Evolutionary conservation across 257 asterid species (phyloP).

Genomic region (Primulina tabacum): DNA sequence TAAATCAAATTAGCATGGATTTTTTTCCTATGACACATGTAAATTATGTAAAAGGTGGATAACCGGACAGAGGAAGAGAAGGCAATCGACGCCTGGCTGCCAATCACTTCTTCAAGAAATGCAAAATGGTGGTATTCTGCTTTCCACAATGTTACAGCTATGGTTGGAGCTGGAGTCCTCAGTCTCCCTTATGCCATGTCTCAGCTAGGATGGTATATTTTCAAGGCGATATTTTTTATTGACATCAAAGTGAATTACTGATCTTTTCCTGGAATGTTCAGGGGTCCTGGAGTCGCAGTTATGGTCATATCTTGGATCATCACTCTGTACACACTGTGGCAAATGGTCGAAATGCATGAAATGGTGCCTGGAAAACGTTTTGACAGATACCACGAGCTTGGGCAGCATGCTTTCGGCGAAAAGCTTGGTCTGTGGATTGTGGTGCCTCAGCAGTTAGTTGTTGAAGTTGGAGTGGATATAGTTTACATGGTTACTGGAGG

Average conservation of each 20-base stretch:
- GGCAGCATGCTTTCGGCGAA: constrained; percentile 87
- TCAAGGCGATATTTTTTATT: neutral
- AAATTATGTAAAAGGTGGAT: constrained; percentile 30
- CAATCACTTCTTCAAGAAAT: constrained; percentile 60
- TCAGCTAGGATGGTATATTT: constrained; percentile 57
- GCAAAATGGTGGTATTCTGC: constrained; percentile 98
- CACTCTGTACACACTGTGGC: constrained; percentile 85
- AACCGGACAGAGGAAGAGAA: constrained; percentile 44
- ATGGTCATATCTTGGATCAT: constrained; percentile 75
- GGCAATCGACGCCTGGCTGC: constrained; percentile 68
- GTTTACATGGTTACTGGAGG: constrained; percentile 98
- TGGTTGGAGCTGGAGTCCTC: constrained; percentile 92
- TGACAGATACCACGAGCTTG: constrained; percentile 87
- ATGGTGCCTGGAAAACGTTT: constrained; percentile 93
- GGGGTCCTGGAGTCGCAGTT: constrained; percentile 90
- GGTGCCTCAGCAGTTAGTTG: constrained; percentile 82
- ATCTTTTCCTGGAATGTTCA: constrained; percentile 1
- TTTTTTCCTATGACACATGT: neutral
- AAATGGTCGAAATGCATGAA: constrained; percentile 98
- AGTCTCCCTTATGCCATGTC: constrained; percentile 89
- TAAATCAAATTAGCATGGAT: no score
- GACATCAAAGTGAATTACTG: neutral
- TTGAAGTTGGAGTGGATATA: constrained; percentile 79
- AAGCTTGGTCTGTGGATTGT: constrained; percentile 86
- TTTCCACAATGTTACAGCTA: constrained; percentile 87